These are phyloP conservation scores for Andrographis paniculata DNA, from an alignment of 305 asterid genomes.

Conservation along the genomic window DNA sequence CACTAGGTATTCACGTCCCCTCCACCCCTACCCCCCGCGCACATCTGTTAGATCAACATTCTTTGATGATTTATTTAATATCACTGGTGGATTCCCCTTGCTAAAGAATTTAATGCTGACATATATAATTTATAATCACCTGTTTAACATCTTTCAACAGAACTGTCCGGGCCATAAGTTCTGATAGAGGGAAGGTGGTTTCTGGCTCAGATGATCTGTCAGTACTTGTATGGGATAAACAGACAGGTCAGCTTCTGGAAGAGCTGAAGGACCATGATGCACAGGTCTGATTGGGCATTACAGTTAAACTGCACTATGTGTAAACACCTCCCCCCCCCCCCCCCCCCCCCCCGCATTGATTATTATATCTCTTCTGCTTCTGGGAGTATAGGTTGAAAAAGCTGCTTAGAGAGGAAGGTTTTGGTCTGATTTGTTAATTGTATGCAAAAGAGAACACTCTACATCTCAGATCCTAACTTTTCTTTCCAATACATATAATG, in stretches of 20 bases:
- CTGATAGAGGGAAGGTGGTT: constrained; percentile 91
- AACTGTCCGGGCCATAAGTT: constrained; percentile 86
- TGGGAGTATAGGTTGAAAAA: neutral
- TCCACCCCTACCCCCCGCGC: neutral
- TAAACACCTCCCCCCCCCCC: too few species aligned
- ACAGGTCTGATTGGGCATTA: constrained; percentile 32
- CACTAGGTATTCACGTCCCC: constrained; percentile 46
- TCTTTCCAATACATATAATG: too few species aligned
- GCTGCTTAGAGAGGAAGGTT: constrained; percentile 1
- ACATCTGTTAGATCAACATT: too few species aligned
- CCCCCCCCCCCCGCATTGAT: neutral
- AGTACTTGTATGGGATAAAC: constrained; percentile 96
- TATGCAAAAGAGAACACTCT: too few species aligned
- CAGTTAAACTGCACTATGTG: neutral
- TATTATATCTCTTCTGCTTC: neutral
- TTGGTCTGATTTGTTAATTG: neutral
- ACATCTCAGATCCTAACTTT: too few species aligned
- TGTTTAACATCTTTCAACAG: constrained; percentile 17
- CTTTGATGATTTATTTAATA: too few species aligned
- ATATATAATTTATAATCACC: neutral
- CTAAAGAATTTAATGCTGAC: neutral
- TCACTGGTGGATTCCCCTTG: neutral
- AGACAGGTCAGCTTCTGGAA: constrained; percentile 85
- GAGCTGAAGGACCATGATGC: constrained; percentile 88
- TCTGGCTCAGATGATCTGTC: constrained; percentile 97